These are phyloP conservation scores for Aurantiochytrium sp. DNA, from an alignment of 108 stramenopile species.

Conservation along the genomic window DNA sequence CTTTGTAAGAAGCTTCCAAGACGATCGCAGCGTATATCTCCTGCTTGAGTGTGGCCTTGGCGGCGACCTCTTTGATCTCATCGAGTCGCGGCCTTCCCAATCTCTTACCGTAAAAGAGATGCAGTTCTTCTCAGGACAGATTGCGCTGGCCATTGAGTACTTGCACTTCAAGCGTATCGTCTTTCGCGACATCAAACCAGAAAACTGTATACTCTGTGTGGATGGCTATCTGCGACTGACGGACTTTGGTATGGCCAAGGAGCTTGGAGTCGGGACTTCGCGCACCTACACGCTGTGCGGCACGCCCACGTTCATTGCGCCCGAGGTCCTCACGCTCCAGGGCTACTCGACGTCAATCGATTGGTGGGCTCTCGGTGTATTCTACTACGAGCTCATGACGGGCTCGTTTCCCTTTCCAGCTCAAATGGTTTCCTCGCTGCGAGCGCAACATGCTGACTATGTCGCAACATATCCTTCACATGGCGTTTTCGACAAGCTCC, in stretches of 20 bases:
- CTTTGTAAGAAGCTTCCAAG: neutral
- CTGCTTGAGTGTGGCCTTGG: neutral
- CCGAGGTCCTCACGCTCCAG: neutral
- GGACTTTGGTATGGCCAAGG: neutral
- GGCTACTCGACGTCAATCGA: neutral
- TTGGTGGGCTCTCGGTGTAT: neutral
- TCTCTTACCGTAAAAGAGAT: neutral
- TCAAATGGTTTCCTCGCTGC: neutral
- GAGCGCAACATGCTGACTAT: neutral
- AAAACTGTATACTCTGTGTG: neutral
- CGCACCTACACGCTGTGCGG: constrained; percentile 8
- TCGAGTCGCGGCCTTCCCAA: neutral
- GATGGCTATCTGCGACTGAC: constrained; percentile 2
- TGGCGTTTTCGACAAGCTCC: neutral
- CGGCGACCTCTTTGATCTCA: constrained; percentile 5
- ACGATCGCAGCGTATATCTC: neutral
- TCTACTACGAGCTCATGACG: neutral
- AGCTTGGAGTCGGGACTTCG: neutral
- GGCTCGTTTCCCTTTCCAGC: constrained; percentile 5
- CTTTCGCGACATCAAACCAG: neutral
- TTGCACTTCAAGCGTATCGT: neutral
- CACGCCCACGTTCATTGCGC: neutral
- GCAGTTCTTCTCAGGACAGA: neutral
- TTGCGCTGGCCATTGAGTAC: neutral
- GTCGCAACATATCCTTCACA: neutral